A percentile compares a stretch with the other conserved stretches of the same genome.
Evolutionary conservation across 441 rosid species (phyloP).

Genomic region (Jatropha multifida): DNA sequence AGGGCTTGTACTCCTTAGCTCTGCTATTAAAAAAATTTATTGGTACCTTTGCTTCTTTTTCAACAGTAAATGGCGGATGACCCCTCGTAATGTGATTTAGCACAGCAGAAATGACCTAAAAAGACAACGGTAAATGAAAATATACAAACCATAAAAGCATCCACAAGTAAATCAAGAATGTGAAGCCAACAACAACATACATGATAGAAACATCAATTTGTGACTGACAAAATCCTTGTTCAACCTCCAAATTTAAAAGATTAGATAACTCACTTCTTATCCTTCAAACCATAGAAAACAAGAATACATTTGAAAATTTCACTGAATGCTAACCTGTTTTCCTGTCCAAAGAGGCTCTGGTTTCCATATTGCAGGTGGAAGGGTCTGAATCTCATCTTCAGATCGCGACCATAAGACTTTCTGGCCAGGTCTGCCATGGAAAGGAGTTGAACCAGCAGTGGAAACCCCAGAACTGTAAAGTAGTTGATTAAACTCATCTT

Average conservation of each 20-base stretch:
- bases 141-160: background rate
- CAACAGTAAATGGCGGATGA: conserved; percentile 77
- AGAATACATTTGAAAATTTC: conserved; percentile 4
- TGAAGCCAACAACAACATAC: background rate
- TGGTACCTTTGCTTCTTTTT: conserved; percentile 78
- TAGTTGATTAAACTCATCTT: conserved; percentile 74
- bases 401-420: conserved; percentile 55
- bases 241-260: background rate
- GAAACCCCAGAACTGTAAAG: conserved; percentile 85
- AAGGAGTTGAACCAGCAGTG: conserved; percentile 43
- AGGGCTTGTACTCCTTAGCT: conserved; percentile 31
- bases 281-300: background rate
- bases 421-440: conserved; percentile 57
- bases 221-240: background rate
- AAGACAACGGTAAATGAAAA: conserved; percentile 20
- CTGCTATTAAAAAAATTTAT: conserved; percentile 68
- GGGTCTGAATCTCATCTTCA: conserved; percentile 49
- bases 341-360: conserved; percentile 98
- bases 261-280: background rate
- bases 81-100: conserved; percentile 82
- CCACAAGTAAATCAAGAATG: background rate
- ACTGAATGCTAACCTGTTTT: conserved; percentile 69
- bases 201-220: background rate
- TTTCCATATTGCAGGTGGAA: conserved; percentile 76
- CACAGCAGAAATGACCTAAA: conserved; percentile 81